These are phyloP conservation scores for Ophiostoma sp. DNA, from an alignment of 2,329 filamentous ascomycete genomes.

Conservation along the genomic window DNA sequence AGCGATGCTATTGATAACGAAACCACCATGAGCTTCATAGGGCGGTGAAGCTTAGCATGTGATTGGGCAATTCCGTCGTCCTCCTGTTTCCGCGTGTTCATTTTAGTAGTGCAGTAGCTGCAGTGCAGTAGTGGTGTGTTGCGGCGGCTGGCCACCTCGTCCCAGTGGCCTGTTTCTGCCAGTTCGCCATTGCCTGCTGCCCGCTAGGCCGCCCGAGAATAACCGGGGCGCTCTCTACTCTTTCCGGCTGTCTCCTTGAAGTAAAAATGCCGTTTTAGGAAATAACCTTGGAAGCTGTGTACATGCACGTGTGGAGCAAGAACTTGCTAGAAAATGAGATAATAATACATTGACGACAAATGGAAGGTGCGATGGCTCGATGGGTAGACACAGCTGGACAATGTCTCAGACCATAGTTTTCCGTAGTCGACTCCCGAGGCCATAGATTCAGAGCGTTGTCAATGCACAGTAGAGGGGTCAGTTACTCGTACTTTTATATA, in stretches of 20 bases:
- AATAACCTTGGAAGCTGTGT: conserved; percentile 16
- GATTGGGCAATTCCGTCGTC: not conserved
- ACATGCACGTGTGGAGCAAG: conserved; percentile 10
- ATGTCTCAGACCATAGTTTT: not conserved
- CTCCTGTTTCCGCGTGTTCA: not conserved
- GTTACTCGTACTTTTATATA: not conserved
- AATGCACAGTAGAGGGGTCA: not conserved
- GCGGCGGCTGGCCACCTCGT: conserved; percentile 2
- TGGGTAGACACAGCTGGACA: not conserved
- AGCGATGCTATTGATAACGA: not conserved
- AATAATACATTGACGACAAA: not conserved
- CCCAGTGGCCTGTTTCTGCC: conserved; percentile 2
- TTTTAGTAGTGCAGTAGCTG: not conserved
- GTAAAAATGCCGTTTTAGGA: conserved; percentile 22
- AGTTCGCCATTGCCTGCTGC: too few relatives aligned
- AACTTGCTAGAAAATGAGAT: not conserved
- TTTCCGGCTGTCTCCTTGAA: conserved; percentile 9
- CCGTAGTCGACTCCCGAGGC: not conserved
- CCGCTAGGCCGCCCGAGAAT: conserved; percentile 20
- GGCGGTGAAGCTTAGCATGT: not conserved
- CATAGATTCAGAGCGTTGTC: not conserved
- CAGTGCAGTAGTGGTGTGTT: conserved; percentile 1
- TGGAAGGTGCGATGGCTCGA: not conserved
- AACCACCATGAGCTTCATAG: too few relatives aligned
- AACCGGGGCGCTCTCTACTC: conserved; percentile 6